A percentile compares a stretch with the other conserved stretches of the same genome.
Evolutionary conservation across 176 grass and related monocot genomes (phyloP).

Genomic region (Bonia amplexicaulis): DNA sequence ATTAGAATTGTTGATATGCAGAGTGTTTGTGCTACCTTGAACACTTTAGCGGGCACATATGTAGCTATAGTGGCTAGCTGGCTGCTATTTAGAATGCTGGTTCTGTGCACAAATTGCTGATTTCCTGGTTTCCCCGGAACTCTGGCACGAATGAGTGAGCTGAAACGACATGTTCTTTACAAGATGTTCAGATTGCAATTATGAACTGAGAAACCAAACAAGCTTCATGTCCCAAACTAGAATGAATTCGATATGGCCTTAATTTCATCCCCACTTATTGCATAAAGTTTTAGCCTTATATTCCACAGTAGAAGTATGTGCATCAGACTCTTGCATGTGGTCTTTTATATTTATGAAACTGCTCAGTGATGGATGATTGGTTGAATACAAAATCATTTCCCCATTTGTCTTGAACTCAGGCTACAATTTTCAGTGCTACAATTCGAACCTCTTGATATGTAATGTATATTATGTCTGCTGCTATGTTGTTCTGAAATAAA

Average conservation of each 20-base stretch:
- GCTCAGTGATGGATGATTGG: not conserved
- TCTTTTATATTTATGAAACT: not conserved
- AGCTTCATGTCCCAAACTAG: not conserved
- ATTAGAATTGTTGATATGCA: not conserved
- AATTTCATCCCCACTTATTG: not conserved
- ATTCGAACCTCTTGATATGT: not conserved
- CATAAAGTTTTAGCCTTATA: not conserved
- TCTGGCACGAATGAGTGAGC: not conserved
- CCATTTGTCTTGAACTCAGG: not conserved
- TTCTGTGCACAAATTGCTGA: not conserved
- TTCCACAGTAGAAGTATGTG: not conserved
- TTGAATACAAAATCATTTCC: not conserved
- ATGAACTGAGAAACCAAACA: not conserved
- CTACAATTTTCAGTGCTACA: not conserved
- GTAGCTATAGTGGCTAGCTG: not conserved
- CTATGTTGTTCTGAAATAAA: not conserved
- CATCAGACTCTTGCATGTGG: not conserved
- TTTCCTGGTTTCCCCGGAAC: not conserved
- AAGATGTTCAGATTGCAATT: not conserved
- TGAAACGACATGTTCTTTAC: not conserved
- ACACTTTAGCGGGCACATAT: not conserved
- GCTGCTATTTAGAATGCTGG: not conserved
- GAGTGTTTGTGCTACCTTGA: not conserved
- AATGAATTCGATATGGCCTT: not conserved
- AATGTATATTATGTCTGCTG: not conserved